These are phyloP conservation scores for Boletales sp. DNA, from an alignment of 768 basidiomycete species.

Conservation along the genomic window DNA sequence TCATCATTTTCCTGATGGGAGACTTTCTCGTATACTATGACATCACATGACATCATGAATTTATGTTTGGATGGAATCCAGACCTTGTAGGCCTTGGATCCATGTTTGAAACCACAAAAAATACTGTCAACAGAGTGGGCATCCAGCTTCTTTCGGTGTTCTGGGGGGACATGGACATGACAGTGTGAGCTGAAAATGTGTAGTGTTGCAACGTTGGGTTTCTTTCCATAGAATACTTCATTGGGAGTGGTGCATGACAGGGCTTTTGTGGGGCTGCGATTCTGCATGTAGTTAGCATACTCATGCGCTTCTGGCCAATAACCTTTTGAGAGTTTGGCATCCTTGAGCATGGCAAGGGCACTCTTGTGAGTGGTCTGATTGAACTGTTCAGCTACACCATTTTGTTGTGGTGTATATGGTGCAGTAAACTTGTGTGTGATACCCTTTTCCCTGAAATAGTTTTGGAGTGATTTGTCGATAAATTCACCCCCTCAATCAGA, in stretches of 20 bases:
- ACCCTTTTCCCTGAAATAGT: not conserved
- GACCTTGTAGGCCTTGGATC: slow-evolving; percentile 10
- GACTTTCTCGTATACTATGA: too few species aligned
- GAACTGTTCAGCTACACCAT: slow-evolving; percentile 3
- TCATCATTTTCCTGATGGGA: too few species aligned
- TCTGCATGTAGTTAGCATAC: not conserved
- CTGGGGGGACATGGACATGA: not conserved
- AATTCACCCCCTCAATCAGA: too few species aligned
- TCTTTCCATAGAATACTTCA: slow-evolving; percentile 17
- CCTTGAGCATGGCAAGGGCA: slow-evolving; percentile 22
- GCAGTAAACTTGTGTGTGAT: not conserved
- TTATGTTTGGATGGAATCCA: not conserved
- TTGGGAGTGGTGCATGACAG: not conserved
- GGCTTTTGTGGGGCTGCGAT: not conserved
- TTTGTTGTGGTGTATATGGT: not conserved
- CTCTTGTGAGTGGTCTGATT: slow-evolving; percentile 25
- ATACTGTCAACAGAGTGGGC: slow-evolving; percentile 12
- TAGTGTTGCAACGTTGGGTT: slow-evolving; percentile 10
- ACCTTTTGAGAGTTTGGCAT: slow-evolving; percentile 9
- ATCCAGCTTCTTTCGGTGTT: too few species aligned
- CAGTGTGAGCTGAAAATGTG: not conserved
- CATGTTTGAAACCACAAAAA: too few species aligned
- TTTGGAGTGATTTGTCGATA: not conserved
- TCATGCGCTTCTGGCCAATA: slow-evolving; percentile 22
- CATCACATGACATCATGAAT: not conserved